Percentiles rank a stretch among this genome's conserved stretches.
These are phyloP conservation scores for Immersiella caudata DNA, from an alignment of 495 filamentous ascomycete genomes.

Conservation along the genomic window DNA sequence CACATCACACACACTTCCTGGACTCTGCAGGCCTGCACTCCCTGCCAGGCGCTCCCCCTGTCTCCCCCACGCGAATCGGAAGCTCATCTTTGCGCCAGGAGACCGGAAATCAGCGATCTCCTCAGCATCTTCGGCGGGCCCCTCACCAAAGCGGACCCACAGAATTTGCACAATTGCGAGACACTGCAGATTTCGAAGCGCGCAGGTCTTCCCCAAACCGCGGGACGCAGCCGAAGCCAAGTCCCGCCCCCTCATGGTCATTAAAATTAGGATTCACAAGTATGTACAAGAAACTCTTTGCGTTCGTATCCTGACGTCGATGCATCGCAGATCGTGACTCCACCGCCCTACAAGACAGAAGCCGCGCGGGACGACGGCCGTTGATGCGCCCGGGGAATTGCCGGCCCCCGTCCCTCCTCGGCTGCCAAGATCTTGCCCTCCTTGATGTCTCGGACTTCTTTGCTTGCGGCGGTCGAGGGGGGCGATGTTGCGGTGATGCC, in stretches of 20 bases:
- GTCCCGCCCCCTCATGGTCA: no score
- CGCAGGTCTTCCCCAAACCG: background rate
- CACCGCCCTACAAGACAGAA: background rate
- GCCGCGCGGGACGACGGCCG: conserved; percentile 1
- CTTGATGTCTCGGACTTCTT: background rate
- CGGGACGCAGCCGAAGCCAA: background rate
- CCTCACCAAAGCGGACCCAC: no score
- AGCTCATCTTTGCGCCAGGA: no score
- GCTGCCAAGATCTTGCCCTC: background rate
- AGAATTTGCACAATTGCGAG: background rate
- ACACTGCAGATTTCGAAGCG: background rate
- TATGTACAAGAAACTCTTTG: background rate
- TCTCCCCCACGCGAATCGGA: no score
- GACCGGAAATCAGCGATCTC: no score
- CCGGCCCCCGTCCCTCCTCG: background rate
- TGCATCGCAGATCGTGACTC: no score
- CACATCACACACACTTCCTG: no score
- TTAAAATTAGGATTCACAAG: background rate
- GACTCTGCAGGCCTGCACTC: no score
- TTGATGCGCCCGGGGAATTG: background rate
- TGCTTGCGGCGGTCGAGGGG: conserved; percentile 3
- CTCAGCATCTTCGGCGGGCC: no score
- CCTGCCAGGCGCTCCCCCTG: no score
- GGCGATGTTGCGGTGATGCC: conserved; percentile 4
- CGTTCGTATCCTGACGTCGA: no score